Base-by-base conservation (phyloP, 176 grass and related monocot genomes). In the Oryza punctata region DNA sequence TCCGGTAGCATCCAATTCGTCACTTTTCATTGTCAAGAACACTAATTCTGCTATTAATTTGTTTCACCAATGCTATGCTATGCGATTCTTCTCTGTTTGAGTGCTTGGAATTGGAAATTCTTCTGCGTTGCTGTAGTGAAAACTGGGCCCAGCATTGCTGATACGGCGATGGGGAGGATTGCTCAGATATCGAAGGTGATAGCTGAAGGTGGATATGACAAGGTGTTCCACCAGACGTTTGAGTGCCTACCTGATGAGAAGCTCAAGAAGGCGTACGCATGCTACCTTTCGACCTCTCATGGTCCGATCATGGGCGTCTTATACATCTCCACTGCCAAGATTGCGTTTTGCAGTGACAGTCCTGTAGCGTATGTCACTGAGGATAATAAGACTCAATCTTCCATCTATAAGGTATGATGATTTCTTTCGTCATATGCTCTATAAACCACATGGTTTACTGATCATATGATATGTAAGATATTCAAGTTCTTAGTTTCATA, bases 191-290 rank as follows among this genome's bases (percentile, higher is more conserved):
- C 88, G 1, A 90, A 90, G 84, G 79, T 90, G 45, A 90, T 86
- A 82, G 86, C 88, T 9, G 88, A 90, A 76, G 88, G 88, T 27
- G 88, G 88, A 4, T 90, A 90, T n/a, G 88, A 90, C 27, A 86
- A 90, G 83, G 86, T 90, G 72, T 90, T 90, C 15, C 66, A 78
- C 73, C 83, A 78, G 84, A 90, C 73, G 6, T 90, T 90, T 1
- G 79, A 86, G 26, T 90, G 67, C 60, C 67, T 10, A 21, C 83
- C 88, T 60, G 88, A 86, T 14, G 83, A 90, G 84, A 90, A 90
- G 73, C 79, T 90, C 60, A 90, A 82, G 33, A 90, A 90, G 73
- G 79, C 67, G 0, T 79, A 86, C 21, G 84, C 81, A 25, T 90
- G 84, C 79, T 90, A 90, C 79, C 61, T 90, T 3, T 86, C 84